Base-by-base conservation (phyloP, 2,329 filamentous ascomycete genomes). In the Hymenoscyphus linearis region DNA sequence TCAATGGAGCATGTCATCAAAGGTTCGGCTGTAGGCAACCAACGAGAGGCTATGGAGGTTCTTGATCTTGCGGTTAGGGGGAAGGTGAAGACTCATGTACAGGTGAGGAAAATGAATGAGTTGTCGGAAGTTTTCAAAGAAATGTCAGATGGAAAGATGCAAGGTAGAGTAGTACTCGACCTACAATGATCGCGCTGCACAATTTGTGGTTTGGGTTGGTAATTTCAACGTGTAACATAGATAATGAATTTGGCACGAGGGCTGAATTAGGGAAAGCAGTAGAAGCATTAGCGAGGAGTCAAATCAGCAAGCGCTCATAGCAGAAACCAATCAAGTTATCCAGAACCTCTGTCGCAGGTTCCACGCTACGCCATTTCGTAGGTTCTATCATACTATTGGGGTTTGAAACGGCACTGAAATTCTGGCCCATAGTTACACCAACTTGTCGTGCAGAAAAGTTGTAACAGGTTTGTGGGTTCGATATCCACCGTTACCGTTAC, bases 11-110 rank as follows among this genome's bases (percentile, higher is more conserved):
- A 74, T 56, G 76, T 71, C n/a, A 79, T 84, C 61, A 76, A 78
- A 4, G 80, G 79, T 4, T 79, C 76, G 10, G 76, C 78, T 0
- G 80, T 83, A 14, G 81, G 81, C 0, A 82, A 78, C 58, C 74
- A 79, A 50, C 72, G 74, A 58, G 80, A 83, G 34, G 80, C 80
- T 12, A 73, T 78, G 55, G 79, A 81, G 66, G 74, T 76, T 9
- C 64, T 81, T 64, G 75, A 81, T 5, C 76, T 81, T 71, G 79
- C 78, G 7, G 75, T 76, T 12, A 71, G 79, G 25, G 79, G 79
- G 2, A 68, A 80, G 18, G 74, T 81, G 57, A 79, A 79, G 66
- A 73, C 77, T 47, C 76, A 77, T 65, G 70, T 76, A 60, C 72
- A 74, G 54, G 69, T 72, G n/a, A 76, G 79, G 69, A 79, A 78